Base-by-base conservation (phyloP, 441 rosid genomes). In the Melastoma candidum region DNA sequence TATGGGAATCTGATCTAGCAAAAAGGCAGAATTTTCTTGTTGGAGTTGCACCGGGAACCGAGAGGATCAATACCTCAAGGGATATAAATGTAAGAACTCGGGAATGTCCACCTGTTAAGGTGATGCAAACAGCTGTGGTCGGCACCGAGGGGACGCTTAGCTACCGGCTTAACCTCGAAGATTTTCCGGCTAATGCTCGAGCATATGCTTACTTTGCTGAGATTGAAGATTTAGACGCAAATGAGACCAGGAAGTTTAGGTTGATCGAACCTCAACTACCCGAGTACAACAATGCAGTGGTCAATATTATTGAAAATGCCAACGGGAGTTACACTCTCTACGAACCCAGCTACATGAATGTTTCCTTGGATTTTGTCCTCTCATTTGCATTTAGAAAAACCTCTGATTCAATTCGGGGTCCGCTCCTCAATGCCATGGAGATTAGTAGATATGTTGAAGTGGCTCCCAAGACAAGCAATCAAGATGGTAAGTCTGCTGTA, bases 301-400 rank as follows among this genome's bases (percentile, higher is more conserved):
- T 93, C 12, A 93, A 93, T 66, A 86, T 93, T 59, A 84, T 79
- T 25, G 98, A 88, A 76, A 93, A 93, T 76, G 98, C 95, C 44
- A 88, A 88, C 62, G 92, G 96, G 26, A 88, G 88, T 77, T 79
- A 71, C 67, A 81, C 69, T 2, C 98, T 93, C 54, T 93, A 93
- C 55, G 97, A 93, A 67, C 97, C 98, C 1, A 93, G 98, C 72
- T 93, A 85, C 77, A 88, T 88, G 98, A 93, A 93, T 32, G 95
- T 93, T 55, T 65, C 72, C 44, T 64, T 93, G 17, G 62, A 74
- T 64, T 93, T 86, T 70, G 80, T 86, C 63, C 75, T 93, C 59
- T 77, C 95, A 5, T 93, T 93, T 63, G 47, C 77, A 3, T 93
- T 93, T 60, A 66, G 53, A 60, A 81, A 80, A 79, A 84, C 88